Conservation (phyloP, 768 basidiomycete genomes). For the Mycena albidolilacea region DNA sequence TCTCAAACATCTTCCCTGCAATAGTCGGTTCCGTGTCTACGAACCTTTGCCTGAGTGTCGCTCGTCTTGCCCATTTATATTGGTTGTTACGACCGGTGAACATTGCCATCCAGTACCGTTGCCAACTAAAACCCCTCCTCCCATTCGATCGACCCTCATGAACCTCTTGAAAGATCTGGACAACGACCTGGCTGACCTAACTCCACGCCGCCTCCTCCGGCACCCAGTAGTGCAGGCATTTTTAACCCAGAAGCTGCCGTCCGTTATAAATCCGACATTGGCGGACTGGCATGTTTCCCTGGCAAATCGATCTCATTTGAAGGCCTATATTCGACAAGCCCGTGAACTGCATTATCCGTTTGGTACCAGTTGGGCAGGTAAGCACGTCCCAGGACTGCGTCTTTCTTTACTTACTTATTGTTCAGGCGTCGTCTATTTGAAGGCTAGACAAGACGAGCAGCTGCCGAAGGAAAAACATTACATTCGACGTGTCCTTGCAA, state of each 20-base stretch:
- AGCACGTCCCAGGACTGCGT: background rate
- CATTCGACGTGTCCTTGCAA: background rate
- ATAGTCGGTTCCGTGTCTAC: too few species aligned
- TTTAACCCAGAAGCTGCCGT: background rate
- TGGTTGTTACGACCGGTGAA: too few species aligned
- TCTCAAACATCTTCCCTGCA: too few species aligned
- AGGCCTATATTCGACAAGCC: conserved; percentile 12
- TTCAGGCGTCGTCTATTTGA: conserved; percentile 3
- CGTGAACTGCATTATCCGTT: background rate
- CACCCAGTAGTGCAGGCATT: background rate
- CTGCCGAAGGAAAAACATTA: background rate
- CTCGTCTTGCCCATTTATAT: too few species aligned
- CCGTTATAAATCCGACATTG: background rate
- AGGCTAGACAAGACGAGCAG: background rate
- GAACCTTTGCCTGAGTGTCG: too few species aligned
- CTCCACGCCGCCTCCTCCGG: background rate
- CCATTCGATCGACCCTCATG: background rate
- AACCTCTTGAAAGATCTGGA: background rate
- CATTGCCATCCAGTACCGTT: conserved; percentile 16
- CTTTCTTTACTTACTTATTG: too few species aligned
- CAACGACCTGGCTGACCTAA: background rate
- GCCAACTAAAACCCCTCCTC: conserved; percentile 8
- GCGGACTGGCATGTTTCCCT: background rate
- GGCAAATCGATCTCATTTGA: background rate
- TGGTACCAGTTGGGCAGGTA: conserved; percentile 15